Percentiles rank a stretch among this genome's conserved stretches.
Evolutionary conservation across 805 yeast species (phyloP).

Genomic region (Wickerhamiella nectarea): DNA sequence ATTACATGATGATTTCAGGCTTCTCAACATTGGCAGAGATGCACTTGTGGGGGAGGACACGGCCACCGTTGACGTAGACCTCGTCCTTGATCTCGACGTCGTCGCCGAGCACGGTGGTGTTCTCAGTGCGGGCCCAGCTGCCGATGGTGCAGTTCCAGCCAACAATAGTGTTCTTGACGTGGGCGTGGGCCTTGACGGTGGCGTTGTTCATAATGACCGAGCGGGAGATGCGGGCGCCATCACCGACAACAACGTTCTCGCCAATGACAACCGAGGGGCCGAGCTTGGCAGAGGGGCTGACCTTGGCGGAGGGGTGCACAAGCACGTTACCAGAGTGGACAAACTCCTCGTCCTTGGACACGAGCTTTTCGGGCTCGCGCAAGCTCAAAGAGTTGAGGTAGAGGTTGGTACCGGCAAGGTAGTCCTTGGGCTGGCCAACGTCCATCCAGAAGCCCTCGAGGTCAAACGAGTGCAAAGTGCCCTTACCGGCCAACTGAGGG

Average conservation of each 20-base stretch:
- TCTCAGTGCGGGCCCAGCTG: slow-evolving; percentile 97
- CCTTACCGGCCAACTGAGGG: slow-evolving; percentile 87
- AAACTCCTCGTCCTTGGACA: slow-evolving; percentile 45
- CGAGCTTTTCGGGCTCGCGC: slow-evolving; percentile 59
- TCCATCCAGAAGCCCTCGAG: slow-evolving; percentile 99
- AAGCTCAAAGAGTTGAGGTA: slow-evolving; percentile 78
- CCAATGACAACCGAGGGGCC: slow-evolving; percentile 98
- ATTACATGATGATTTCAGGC: slow-evolving; percentile 95
- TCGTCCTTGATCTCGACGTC: slow-evolving; percentile 98
- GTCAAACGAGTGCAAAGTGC: slow-evolving; percentile 84
- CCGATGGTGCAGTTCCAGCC: slow-evolving; percentile 99
- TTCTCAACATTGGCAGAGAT: slow-evolving; percentile 92
- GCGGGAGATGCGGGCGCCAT: slow-evolving; percentile 96
- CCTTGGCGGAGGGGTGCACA: slow-evolving; percentile 89
- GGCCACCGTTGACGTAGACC: slow-evolving; percentile 97
- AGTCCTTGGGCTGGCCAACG: slow-evolving; percentile 99
- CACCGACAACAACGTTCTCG: slow-evolving; percentile 90
- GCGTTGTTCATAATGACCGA: slow-evolving; percentile 87
- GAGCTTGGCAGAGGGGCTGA: slow-evolving; percentile 82
- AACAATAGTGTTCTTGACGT: slow-evolving; percentile 93
- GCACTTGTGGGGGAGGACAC: slow-evolving; percentile 96
- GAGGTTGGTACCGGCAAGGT: slow-evolving; percentile 86
- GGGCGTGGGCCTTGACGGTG: slow-evolving; percentile 88
- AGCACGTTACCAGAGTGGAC: slow-evolving; percentile 86
- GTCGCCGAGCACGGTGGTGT: slow-evolving; percentile 95